Conservation (phyloP, 768 basidiomycete species). For the Termitomyces eurrhizus region DNA sequence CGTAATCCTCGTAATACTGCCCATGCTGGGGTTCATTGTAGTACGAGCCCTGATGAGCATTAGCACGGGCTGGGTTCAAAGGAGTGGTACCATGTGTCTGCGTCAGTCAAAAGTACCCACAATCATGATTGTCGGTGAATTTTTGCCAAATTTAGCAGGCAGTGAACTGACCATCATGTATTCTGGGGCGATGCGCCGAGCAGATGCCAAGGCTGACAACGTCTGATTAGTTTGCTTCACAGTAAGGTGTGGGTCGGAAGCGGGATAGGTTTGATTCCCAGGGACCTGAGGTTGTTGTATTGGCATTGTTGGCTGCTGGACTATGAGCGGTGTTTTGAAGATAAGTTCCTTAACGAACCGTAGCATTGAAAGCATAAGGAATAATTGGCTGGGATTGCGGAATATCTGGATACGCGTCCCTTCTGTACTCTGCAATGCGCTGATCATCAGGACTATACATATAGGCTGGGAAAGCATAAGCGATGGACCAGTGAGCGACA, state of each 20-base stretch:
- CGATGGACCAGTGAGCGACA: neutral
- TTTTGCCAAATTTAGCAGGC: neutral
- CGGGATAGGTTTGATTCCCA: constrained; percentile 6
- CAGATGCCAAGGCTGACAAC: constrained; percentile 18
- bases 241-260: constrained; percentile 15
- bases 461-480: constrained; percentile 5
- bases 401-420: neutral
- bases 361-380: constrained; percentile 6
- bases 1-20: constrained; percentile 2
- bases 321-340: neutral
- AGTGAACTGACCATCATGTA: constrained; percentile 12
- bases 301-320: constrained; percentile 6
- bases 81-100: constrained; percentile 8
- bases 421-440: neutral
- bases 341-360: constrained; percentile 8
- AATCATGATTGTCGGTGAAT: neutral
- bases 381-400: constrained; percentile 3
- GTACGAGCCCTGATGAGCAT: neutral
- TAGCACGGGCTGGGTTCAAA: constrained; percentile 1
- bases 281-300: constrained; percentile 2
- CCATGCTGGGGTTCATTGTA: constrained; percentile 3
- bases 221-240: constrained; percentile 22
- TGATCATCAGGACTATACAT: constrained; percentile 10
- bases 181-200: constrained; percentile 16
- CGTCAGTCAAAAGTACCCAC: neutral